Conservation (phyloP, 2,329 filamentous ascomycete genomes). For the Beauveria rudraprayagi region DNA sequence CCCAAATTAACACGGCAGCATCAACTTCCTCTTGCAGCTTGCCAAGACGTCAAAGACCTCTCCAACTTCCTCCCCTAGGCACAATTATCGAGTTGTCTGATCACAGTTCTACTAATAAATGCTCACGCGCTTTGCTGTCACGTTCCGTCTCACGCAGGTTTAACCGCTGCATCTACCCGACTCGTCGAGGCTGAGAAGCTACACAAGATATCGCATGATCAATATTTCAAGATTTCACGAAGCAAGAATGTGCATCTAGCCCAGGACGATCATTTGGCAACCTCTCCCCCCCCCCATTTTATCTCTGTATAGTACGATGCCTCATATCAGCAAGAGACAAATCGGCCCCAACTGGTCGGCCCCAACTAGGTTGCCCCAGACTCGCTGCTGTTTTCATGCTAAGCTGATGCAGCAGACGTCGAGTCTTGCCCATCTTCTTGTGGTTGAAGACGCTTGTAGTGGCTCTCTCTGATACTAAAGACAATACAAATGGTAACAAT, state of each 20-base stretch:
- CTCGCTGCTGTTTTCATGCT: background rate
- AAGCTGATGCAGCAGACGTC: background rate
- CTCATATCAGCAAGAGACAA: background rate
- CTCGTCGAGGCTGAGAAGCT: background rate
- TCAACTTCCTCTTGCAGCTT: background rate
- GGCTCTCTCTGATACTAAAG: background rate
- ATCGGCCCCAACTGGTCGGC: background rate
- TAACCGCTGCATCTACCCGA: background rate
- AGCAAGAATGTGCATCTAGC: background rate
- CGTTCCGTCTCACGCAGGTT: background rate
- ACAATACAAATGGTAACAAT: conserved; percentile 6
- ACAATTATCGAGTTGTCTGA: background rate
- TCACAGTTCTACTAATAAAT: background rate
- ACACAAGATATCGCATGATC: background rate
- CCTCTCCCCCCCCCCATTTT: no score
- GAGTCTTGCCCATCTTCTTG: background rate
- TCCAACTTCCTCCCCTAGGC: background rate
- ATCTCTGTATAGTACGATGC: background rate
- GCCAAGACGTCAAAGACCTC: background rate
- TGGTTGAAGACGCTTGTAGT: background rate
- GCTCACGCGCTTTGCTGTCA: conserved; percentile 4
- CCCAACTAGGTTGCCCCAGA: background rate
- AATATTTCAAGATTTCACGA: background rate
- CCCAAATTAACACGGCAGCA: background rate
- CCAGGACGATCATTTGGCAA: background rate